These are phyloP conservation scores for Fusarium sp. DNA, from an alignment of 2,329 filamentous ascomycete genomes.

Conservation along the genomic window DNA sequence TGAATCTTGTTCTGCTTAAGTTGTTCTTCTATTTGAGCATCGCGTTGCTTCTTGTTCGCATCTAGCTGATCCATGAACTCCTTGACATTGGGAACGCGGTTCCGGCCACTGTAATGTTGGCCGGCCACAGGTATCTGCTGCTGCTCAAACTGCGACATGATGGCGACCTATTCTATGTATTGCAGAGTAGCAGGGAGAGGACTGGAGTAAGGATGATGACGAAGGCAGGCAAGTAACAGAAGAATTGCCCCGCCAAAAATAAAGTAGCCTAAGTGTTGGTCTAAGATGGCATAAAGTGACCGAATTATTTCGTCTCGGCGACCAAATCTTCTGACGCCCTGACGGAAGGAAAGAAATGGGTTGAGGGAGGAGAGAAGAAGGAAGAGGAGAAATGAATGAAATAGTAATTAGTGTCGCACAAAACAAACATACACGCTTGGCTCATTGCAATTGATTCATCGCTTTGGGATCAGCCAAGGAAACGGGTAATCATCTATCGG, in stretches of 20 bases:
- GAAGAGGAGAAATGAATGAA: constrained; percentile 22
- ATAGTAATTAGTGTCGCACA: constrained; percentile 35
- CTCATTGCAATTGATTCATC: constrained; percentile 34
- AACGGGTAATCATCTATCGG: constrained; percentile 26
- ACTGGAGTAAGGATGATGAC: constrained; percentile 1
- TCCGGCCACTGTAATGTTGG: constrained; percentile 83
- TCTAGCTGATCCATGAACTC: constrained; percentile 86
- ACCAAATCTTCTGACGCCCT: neutral
- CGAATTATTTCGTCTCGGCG: neutral
- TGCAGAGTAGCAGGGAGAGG: constrained; percentile 7
- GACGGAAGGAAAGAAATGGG: neutral
- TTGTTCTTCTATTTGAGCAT: constrained; percentile 75
- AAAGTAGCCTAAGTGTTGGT: neutral
- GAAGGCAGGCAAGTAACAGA: neutral
- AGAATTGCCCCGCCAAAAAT: neutral
- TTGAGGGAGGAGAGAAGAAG: neutral
- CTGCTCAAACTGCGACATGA: constrained; percentile 55
- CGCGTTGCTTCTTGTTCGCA: constrained; percentile 79
- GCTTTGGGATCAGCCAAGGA: constrained; percentile 28
- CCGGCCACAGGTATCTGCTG: constrained; percentile 58
- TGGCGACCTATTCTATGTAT: neutral
- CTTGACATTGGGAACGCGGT: constrained; percentile 88
- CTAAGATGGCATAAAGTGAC: neutral
- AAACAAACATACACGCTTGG: constrained; percentile 8
- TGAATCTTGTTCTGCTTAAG: constrained; percentile 53